Percentiles rank a stretch among this genome's conserved stretches.
These are phyloP conservation scores for Inosperma sp. DNA, from an alignment of 768 basidiomycete species.

Conservation along the genomic window DNA sequence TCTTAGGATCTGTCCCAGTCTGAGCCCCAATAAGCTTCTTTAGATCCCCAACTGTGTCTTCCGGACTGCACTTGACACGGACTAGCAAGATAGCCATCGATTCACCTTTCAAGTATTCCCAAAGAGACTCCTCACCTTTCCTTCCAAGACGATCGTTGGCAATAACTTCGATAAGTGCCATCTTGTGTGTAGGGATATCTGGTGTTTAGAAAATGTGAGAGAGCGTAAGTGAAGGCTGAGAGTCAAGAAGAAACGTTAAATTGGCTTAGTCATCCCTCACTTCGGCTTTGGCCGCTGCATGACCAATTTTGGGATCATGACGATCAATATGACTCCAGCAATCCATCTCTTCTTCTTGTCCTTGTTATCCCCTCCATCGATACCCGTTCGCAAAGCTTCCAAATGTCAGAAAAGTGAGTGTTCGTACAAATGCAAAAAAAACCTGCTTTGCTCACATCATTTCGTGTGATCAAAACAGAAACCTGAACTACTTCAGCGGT, in stretches of 20 bases:
- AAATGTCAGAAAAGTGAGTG: not conserved
- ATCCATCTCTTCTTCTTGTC: too few relatives aligned
- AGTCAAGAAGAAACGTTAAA: not conserved
- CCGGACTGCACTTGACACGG: conserved; percentile 90
- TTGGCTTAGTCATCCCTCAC: too few relatives aligned
- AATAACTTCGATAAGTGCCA: conserved; percentile 57
- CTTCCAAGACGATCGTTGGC: conserved; percentile 94
- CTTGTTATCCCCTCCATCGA: too few relatives aligned
- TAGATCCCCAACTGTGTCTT: conserved; percentile 95
- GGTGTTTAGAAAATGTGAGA: not conserved
- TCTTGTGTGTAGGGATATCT: too few relatives aligned
- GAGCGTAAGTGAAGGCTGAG: not conserved
- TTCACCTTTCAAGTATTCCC: not conserved
- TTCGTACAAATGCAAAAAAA: not conserved
- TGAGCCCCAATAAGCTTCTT: conserved; percentile 97
- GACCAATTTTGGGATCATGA: too few relatives aligned
- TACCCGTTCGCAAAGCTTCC: too few relatives aligned
- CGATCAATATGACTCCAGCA: too few relatives aligned
- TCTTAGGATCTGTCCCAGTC: conserved; percentile 77
- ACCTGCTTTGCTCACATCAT: not conserved
- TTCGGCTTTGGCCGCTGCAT: too few relatives aligned
- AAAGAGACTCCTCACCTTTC: conserved; percentile 56
- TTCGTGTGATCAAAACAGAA: conserved; percentile 14
- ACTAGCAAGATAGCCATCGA: conserved; percentile 43
- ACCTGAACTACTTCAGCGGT: conserved; percentile 44